Percentiles rank a stretch among this genome's conserved stretches.
These are phyloP conservation scores for Malus hybrid DNA, from an alignment of 331 rosid species.

Conservation along the genomic window DNA sequence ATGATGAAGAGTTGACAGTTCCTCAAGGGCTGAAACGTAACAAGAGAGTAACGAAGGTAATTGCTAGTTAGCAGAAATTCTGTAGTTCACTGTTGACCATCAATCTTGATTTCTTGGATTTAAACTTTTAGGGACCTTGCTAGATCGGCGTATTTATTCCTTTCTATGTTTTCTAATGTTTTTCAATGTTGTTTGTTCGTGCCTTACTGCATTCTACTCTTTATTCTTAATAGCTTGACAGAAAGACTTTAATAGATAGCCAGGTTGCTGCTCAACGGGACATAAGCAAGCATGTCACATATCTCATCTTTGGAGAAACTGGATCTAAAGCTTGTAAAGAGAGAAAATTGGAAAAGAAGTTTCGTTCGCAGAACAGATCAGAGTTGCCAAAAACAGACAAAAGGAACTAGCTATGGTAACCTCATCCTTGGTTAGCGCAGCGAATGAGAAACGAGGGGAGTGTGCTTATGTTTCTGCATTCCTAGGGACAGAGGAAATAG, in stretches of 20 bases:
- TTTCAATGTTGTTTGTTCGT: background rate
- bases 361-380: conserved; percentile 75
- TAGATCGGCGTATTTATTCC: background rate
- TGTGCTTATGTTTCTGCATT: conserved; percentile 10
- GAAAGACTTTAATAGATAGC: conserved; percentile 18
- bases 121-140: background rate
- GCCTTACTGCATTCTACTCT: conserved; percentile 5
- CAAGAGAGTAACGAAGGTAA: conserved; percentile 49
- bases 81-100: too few species aligned
- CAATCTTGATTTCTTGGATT: background rate
- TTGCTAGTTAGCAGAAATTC: background rate
- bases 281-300: conserved; percentile 14
- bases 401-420: conserved; percentile 26
- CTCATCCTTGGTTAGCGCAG: conserved; percentile 14
- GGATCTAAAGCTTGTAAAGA: conserved; percentile 56
- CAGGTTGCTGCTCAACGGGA: conserved; percentile 27
- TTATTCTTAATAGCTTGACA: conserved; percentile 37
- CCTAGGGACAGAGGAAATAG: conserved; percentile 13
- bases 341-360: conserved; percentile 42
- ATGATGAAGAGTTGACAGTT: conserved; percentile 9
- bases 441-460: background rate
- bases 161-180: background rate
- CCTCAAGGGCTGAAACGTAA: conserved; percentile 24
- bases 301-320: conserved; percentile 38
- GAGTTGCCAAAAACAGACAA: conserved; percentile 52